Conservation (phyloP, 2,329 filamentous ascomycete genomes). For the Trichophyton equinum region DNA sequence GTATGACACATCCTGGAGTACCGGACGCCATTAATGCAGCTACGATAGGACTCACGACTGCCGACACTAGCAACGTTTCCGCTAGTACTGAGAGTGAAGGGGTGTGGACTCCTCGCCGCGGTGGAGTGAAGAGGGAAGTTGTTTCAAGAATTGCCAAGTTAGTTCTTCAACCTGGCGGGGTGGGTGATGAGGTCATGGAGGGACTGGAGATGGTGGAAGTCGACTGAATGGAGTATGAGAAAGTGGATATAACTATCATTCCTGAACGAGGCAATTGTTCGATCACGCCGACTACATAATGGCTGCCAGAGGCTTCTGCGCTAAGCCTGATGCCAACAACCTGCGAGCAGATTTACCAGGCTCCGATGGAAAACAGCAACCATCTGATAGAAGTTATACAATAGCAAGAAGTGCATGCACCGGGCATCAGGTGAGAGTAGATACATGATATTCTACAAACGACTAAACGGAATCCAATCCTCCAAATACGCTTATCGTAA, state of each 20-base stretch:
- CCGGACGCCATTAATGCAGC: conserved; percentile 51
- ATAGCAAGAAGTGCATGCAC: neutral
- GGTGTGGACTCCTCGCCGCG: conserved; percentile 76
- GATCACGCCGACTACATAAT: neutral
- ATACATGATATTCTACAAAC: neutral
- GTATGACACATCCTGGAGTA: conserved; percentile 58
- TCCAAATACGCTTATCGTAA: neutral
- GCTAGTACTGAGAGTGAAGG: conserved; percentile 45
- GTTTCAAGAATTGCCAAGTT: conserved; percentile 63
- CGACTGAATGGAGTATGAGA: conserved; percentile 29
- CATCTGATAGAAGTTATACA: neutral
- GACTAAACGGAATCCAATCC: conserved; percentile 13
- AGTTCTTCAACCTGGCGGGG: conserved; percentile 62
- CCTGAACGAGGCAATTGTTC: neutral
- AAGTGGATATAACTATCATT: neutral
- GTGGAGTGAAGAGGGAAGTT: conserved; percentile 64
- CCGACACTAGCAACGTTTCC: conserved; percentile 22
- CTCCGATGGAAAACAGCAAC: neutral
- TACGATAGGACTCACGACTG: conserved; percentile 31
- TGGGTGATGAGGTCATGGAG: conserved; percentile 74
- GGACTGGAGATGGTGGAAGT: conserved; percentile 60
- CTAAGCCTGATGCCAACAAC: neutral
- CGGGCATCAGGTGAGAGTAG: neutral
- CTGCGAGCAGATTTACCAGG: too few relatives aligned
- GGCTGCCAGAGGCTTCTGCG: too few relatives aligned